Base-by-base conservation (phyloP, 1,139 yeast genomes). In the Kodamaea sp. region DNA sequence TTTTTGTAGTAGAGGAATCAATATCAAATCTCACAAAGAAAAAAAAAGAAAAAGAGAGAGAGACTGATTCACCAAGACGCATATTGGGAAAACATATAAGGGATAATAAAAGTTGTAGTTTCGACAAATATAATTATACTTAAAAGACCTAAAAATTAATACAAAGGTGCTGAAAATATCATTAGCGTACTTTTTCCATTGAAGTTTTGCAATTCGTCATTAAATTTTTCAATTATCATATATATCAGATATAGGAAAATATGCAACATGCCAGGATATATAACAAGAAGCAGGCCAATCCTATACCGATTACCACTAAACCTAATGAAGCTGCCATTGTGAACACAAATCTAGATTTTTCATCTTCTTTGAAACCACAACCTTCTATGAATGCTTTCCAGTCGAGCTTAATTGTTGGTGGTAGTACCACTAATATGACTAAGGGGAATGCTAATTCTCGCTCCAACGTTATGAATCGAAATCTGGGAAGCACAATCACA, bases 221-320 rank as follows among this genome's bases (percentile, higher is more conserved):
- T 15, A 15, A 15, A 15, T 15, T 15, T 15, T 15, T 15, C 20
- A 15, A 15, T 15, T 15, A 15, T 15, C 20, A 15, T 15, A 15
- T 3, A 15, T 15, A 15, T 15, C 20, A 15, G 15, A 10, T 11
- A 8, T 26, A 27, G 23, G 4, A 10, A 3, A 42, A 34, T 31
- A 62, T 61, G 65, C 65, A 61, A 40, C 65, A 62, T 52, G 63
- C 65, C 9, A 47, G 66, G 43, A 53, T 55, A 37, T 57, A 48
- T 47, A 55, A 52, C 38, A 22, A 44, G 8, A 35, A 15, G 20
- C 20, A 3, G 20, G 20, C 20, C 20, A 15, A 15, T 15, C 20
- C 20, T 15, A 15, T 15, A 15, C 20, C 20, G 20, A 15, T 15
- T 15, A 15, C 24, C 29, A 31, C 31, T 12, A 34, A 29, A 15